Conservation (phyloP, 139 green algal genomes). For the Chlorella sp. region DNA sequence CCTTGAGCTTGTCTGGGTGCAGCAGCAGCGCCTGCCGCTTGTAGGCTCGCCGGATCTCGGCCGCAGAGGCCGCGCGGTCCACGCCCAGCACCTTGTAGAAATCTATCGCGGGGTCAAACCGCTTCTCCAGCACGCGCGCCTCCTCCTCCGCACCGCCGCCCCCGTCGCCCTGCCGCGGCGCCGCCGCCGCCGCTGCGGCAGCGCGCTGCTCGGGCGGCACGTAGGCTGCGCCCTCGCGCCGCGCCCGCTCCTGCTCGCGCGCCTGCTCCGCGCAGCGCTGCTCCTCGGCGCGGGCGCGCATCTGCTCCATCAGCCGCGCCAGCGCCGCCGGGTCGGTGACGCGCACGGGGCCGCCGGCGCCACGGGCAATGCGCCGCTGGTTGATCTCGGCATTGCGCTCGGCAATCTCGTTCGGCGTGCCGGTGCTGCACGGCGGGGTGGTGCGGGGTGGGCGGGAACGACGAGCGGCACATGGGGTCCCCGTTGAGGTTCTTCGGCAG, state of each 20-base stretch:
- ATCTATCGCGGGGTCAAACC: slow-evolving; percentile 50
- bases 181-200: slow-evolving; percentile 45
- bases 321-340: slow-evolving; percentile 40
- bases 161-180: slow-evolving; percentile 12
- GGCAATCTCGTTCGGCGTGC: too few species aligned
- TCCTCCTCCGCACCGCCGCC: slow-evolving; percentile 6
- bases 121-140: slow-evolving; percentile 19
- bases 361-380: neutral
- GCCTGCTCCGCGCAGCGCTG: slow-evolving; percentile 30
- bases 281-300: slow-evolving; percentile 35
- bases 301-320: slow-evolving; percentile 30
- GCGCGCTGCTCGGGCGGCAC: slow-evolving; percentile 44
- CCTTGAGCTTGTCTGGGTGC: slow-evolving; percentile 63
- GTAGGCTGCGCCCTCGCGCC: slow-evolving; percentile 32
- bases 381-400: slow-evolving; percentile 28
- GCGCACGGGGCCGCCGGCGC: neutral
- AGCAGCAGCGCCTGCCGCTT: slow-evolving; percentile 39
- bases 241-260: slow-evolving; percentile 24
- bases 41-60: slow-evolving; percentile 26
- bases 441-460: too few species aligned
- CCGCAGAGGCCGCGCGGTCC: slow-evolving; percentile 16
- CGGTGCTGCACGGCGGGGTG: too few species aligned
- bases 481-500: too few species aligned
- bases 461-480: too few species aligned
- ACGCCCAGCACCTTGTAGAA: slow-evolving; percentile 76